These are phyloP conservation scores for Plicaturopsis crispa DNA, from an alignment of 768 basidiomycete genomes.

Conservation along the genomic window DNA sequence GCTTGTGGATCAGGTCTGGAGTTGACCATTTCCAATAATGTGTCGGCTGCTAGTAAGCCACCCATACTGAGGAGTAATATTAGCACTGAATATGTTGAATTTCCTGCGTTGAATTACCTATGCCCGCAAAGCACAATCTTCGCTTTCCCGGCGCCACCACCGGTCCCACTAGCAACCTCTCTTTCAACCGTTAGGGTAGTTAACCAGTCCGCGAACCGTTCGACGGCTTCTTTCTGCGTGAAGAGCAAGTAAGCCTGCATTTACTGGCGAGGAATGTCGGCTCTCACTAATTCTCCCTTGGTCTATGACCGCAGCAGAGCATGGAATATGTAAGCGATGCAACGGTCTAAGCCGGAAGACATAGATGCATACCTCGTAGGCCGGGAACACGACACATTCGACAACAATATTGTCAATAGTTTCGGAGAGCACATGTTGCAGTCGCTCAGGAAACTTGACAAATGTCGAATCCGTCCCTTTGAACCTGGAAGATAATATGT, in stretches of 20 bases:
- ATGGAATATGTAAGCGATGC: conserved; percentile 1
- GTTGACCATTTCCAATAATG: conserved; percentile 63
- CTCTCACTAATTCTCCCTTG: conserved; percentile 78
- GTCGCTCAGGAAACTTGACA: conserved; percentile 65
- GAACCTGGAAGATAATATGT: conserved; percentile 32
- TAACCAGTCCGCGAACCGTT: conserved; percentile 88
- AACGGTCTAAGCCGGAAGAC: conserved; percentile 4
- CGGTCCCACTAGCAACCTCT: conserved; percentile 70
- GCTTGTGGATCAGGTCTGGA: conserved; percentile 56
- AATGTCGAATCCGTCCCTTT: conserved; percentile 68
- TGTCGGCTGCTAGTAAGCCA: conserved; percentile 82
- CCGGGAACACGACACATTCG: conserved; percentile 80
- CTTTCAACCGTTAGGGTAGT: conserved; percentile 81
- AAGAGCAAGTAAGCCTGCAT: conserved; percentile 4
- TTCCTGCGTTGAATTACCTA: conserved; percentile 62
- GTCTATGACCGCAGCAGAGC: conserved; percentile 40
- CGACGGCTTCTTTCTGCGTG: conserved; percentile 66
- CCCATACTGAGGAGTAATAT: conserved; percentile 63
- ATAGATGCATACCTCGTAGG: conserved; percentile 61
- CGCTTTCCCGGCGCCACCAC: conserved; percentile 63
- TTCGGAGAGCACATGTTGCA: conserved; percentile 70
- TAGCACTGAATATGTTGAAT: not conserved
- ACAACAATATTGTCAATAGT: conserved; percentile 48
- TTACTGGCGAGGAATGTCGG: conserved; percentile 4
- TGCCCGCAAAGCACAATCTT: conserved; percentile 88